phyloP scores from a whole-genome alignment of 2,329 filamentous ascomycete genomes.

The Curvularia sp. region DNA sequence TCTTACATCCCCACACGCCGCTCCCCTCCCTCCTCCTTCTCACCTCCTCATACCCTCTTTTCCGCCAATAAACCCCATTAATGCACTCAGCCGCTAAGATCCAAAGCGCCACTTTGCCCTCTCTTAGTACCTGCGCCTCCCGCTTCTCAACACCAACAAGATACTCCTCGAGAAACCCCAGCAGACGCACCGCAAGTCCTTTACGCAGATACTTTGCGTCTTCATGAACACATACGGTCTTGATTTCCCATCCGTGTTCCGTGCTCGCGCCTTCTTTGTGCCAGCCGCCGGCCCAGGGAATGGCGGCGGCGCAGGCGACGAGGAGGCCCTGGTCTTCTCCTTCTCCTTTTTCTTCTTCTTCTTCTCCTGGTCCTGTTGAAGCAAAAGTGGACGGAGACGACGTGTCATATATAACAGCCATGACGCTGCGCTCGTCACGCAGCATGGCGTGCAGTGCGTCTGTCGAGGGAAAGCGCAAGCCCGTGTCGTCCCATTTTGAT shows the following conservation, averaged over 20 bases:
- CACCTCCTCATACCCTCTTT: slow-evolving; percentile 31
- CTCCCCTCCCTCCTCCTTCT: slow-evolving; percentile 15
- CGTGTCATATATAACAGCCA: slow-evolving; percentile 22
- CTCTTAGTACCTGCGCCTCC: not conserved
- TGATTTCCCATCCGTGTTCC: slow-evolving; percentile 40
- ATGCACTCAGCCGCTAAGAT: slow-evolving; percentile 33
- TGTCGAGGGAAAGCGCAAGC: slow-evolving; percentile 22
- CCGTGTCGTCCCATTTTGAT: slow-evolving; percentile 23
- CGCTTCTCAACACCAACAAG: slow-evolving; percentile 11
- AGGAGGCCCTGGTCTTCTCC: not conserved
- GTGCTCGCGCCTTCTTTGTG: slow-evolving; percentile 19
- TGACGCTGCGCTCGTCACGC: slow-evolving; percentile 13
- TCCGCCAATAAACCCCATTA: slow-evolving; percentile 39
- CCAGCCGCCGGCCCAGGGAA: slow-evolving; percentile 38
- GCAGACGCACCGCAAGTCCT: slow-evolving; percentile 28
- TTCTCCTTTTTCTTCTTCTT: not conserved
- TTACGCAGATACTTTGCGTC: slow-evolving; percentile 24
- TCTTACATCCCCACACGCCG: slow-evolving; percentile 31
- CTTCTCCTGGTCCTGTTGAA: not conserved
- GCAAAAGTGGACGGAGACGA: not conserved
- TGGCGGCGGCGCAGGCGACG: slow-evolving; percentile 31
- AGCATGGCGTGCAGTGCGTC: slow-evolving; percentile 27
- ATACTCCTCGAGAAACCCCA: slow-evolving; percentile 20
- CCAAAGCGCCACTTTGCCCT: slow-evolving; percentile 27
- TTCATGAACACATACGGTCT: slow-evolving; percentile 33